Evolutionary conservation across 139 green algal genomes (phyloP).

Genomic region (Asterochloris erici): DNA sequence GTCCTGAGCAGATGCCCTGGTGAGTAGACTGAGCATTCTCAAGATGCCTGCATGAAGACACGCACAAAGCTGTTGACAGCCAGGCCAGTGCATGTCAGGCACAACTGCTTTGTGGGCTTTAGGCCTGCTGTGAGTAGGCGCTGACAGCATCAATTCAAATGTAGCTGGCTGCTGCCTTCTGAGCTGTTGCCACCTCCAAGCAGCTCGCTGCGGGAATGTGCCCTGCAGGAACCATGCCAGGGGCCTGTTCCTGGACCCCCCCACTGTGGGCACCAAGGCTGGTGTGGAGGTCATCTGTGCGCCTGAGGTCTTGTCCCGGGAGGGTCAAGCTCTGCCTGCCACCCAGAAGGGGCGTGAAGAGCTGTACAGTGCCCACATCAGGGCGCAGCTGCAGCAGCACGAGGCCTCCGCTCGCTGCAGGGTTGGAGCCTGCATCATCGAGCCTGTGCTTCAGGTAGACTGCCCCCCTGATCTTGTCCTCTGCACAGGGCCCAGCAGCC

Average conservation of each 20-base stretch:
- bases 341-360: neutral
- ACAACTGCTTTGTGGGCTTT: no score
- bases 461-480: no score
- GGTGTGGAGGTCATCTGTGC: no score
- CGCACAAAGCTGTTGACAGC: no score
- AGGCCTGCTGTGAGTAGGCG: no score
- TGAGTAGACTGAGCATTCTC: conserved; percentile 1
- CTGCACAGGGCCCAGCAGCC: no score
- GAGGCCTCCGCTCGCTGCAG: neutral
- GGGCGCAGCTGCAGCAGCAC: neutral
- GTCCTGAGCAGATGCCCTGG: conserved; percentile 66
- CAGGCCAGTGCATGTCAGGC: no score
- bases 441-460: conserved; percentile 57
- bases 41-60: neutral
- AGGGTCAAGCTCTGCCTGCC: no score
- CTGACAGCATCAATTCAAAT: no score
- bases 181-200: no score
- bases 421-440: conserved; percentile 63
- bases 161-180: no score
- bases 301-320: no score
- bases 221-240: conserved; percentile 56
- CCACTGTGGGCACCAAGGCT: conserved; percentile 48
- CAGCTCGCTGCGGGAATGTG: neutral
- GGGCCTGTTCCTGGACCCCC: conserved; percentile 78
- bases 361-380: conserved; percentile 4